Conservation (phyloP, 1,284 basidiomycete genomes). For the Phellinidium pouzarii region DNA sequence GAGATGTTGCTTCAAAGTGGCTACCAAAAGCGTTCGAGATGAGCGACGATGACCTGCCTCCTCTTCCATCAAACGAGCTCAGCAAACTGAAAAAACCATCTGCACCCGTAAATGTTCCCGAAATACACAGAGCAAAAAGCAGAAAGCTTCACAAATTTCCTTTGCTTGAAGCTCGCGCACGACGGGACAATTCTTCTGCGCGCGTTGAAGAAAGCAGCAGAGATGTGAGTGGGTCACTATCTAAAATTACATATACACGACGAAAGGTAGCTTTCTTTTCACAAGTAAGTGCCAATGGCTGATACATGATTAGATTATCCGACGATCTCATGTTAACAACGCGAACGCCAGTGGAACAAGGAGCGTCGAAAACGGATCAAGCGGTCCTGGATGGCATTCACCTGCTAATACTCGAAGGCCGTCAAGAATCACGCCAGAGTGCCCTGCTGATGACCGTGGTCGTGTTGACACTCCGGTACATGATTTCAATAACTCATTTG, state of each 20-base stretch:
- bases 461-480: not conserved
- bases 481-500: not conserved
- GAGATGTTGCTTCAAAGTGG: not conserved
- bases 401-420: not conserved
- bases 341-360: not conserved
- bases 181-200: not conserved
- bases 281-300: not conserved
- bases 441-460: not conserved
- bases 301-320: not conserved
- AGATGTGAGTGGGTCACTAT: not conserved
- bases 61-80: not conserved
- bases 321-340: not conserved
- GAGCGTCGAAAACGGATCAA: not conserved
- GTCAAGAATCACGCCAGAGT: not conserved
- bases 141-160: constrained; percentile 4
- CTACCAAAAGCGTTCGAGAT: constrained; percentile 14
- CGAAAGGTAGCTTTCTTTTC: constrained; percentile 1
- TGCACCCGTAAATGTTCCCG: not conserved
- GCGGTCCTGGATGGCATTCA: not conserved
- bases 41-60: constrained; percentile 14
- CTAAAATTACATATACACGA: constrained; percentile 6
- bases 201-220: not conserved
- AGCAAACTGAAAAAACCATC: not conserved
- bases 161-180: constrained; percentile 10
- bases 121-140: not conserved